phyloP scores from a whole-genome alignment of 1,284 basidiomycete genomes.

The Cystobasidiaceae sp. region DNA sequence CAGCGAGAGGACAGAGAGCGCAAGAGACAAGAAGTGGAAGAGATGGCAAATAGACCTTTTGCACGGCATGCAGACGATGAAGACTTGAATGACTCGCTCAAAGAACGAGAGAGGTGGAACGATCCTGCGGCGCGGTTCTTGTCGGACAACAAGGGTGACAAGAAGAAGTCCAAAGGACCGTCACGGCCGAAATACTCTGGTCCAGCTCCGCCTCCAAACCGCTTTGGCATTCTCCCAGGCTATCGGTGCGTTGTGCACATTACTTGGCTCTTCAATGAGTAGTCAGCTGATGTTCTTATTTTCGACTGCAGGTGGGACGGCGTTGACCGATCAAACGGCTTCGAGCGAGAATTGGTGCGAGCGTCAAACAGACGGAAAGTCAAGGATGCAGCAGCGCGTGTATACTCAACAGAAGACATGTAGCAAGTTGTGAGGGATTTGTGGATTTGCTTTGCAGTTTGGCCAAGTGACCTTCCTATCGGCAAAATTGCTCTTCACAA shows the following conservation, averaged over 20 bases:
- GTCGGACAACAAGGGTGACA: conserved; percentile 63
- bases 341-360: conserved; percentile 45
- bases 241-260: conserved; percentile 96
- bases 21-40: conserved; percentile 60
- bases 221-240: conserved; percentile 89
- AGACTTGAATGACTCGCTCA: conserved; percentile 76
- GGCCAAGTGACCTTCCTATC: too few species aligned
- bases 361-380: conserved; percentile 33
- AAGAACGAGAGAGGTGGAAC: conserved; percentile 77
- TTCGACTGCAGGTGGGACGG: conserved; percentile 36
- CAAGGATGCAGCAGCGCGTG: conserved; percentile 32
- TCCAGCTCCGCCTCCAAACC: conserved; percentile 83
- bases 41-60: conserved; percentile 61
- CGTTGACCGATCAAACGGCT: conserved; percentile 60
- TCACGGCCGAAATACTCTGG: conserved; percentile 75
- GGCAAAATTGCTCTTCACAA: background rate
- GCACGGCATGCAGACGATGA: conserved; percentile 76
- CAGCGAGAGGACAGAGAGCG: conserved; percentile 74
- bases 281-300: background rate
- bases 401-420: conserved; percentile 37
- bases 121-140: conserved; percentile 92
- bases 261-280: conserved; percentile 44
- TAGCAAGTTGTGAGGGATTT: conserved; percentile 24
- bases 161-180: conserved; percentile 28
- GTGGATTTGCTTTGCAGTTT: background rate